A percentile compares a stretch with the other conserved stretches of the same genome.
phyloP scores from a whole-genome alignment of 495 filamentous ascomycete species.

The Penicillium cinerascens region DNA sequence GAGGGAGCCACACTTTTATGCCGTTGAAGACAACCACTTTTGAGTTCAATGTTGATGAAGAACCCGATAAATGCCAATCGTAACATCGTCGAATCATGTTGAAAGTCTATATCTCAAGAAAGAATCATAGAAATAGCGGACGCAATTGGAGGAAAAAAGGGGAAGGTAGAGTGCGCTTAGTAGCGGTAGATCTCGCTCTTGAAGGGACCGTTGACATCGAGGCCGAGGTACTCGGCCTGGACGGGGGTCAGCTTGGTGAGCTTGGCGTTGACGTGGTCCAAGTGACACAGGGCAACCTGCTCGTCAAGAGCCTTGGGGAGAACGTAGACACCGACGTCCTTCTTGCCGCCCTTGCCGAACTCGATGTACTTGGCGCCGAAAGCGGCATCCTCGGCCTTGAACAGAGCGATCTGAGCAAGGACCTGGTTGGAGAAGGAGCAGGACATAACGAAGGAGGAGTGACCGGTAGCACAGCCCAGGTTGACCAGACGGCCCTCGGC shows the following conservation, averaged over 20 bases:
- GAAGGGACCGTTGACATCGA: constrained; percentile 82
- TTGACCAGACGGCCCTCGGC: constrained; percentile 99
- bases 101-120: constrained; percentile 48
- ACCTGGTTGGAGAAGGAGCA: constrained; percentile 99
- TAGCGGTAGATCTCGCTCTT: constrained; percentile 77
- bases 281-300: constrained; percentile 91
- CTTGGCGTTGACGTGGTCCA: constrained; percentile 93
- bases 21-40: constrained; percentile 66
- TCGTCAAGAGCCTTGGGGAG: constrained; percentile 98
- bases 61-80: constrained; percentile 47
- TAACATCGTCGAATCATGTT: constrained; percentile 64
- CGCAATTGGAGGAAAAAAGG: constrained; percentile 27
- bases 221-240: constrained; percentile 91
- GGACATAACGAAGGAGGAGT: constrained; percentile 99
- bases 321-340: constrained; percentile 89
- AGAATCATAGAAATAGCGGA: constrained; percentile 36
- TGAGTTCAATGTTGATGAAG: constrained; percentile 47
- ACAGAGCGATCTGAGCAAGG: constrained; percentile 97
- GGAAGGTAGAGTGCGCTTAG: constrained; percentile 35
- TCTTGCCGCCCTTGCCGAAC: constrained; percentile 89
- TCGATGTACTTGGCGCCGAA: constrained; percentile 94
- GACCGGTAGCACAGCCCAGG: constrained; percentile 96
- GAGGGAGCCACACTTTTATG: constrained; percentile 47
- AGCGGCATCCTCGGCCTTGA: constrained; percentile 81
- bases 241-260: constrained; percentile 75